Evolutionary conservation across 495 filamentous ascomycete species (phyloP).

Genomic region (Peziza echinospora): DNA sequence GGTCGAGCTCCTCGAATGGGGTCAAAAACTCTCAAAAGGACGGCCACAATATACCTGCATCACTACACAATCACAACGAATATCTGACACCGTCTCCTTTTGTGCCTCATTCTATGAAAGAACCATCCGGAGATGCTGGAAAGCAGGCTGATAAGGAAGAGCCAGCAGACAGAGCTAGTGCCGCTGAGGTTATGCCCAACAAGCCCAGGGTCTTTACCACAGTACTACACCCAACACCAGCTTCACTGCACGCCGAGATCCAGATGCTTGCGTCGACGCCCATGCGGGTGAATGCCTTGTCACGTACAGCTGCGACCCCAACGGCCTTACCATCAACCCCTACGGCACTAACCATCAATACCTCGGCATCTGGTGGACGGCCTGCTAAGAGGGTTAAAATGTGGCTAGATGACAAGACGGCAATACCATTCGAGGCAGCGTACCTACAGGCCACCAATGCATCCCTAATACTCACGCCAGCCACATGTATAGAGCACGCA

Average conservation of each 20-base stretch:
- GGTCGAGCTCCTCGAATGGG: constrained; percentile 33
- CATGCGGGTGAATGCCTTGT: constrained; percentile 15
- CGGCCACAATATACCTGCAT: constrained; percentile 42
- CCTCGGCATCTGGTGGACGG: constrained; percentile 12
- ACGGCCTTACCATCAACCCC: constrained; percentile 47
- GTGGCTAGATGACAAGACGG: constrained; percentile 47
- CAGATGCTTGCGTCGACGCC: constrained; percentile 54
- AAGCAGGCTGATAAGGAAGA: constrained; percentile 3
- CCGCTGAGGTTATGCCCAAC: constrained; percentile 8
- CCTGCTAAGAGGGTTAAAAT: constrained; percentile 47
- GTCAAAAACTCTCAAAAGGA: constrained; percentile 28
- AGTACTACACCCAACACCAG: constrained; percentile 66
- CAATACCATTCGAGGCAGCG: constrained; percentile 51
- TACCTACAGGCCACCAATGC: constrained; percentile 47
- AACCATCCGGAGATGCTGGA: constrained; percentile 17
- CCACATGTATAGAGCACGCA: constrained; percentile 41
- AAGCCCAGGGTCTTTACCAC: constrained; percentile 51
- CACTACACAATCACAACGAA: constrained; percentile 74
- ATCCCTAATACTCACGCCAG: constrained; percentile 55
- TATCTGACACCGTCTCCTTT: constrained; percentile 74
- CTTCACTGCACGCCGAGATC: constrained; percentile 51
- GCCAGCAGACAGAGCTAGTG: neutral
- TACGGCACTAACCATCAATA: constrained; percentile 26
- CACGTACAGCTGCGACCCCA: constrained; percentile 36
- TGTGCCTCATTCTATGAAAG: constrained; percentile 51